Evolutionary conservation across 2,329 filamentous ascomycete species (phyloP).

Genomic region (Fusarium keratoplasticum): DNA sequence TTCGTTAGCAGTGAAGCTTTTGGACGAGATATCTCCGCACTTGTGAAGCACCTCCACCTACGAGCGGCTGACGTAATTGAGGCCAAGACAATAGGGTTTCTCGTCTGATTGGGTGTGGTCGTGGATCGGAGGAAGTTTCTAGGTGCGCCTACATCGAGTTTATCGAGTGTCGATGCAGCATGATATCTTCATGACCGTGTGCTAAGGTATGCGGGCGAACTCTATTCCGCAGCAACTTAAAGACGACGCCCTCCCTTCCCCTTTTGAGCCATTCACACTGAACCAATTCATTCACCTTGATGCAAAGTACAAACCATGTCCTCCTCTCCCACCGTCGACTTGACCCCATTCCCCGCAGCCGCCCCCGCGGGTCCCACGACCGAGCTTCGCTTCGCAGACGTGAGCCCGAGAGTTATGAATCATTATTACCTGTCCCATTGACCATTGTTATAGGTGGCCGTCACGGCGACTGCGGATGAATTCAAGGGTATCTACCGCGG

Average conservation of each 20-base stretch:
- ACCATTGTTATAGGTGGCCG: constrained; percentile 46
- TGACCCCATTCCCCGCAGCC: constrained; percentile 38
- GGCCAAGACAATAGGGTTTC: constrained; percentile 27
- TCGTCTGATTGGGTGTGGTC: constrained; percentile 19
- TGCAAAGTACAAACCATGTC: constrained; percentile 25
- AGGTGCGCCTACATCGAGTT: constrained; percentile 14
- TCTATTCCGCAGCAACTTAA: constrained; percentile 31
- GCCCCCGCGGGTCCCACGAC: constrained; percentile 33
- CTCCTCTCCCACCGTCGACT: constrained; percentile 27
- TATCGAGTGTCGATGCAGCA: constrained; percentile 24
- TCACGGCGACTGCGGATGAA: constrained; percentile 55
- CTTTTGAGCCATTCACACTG: constrained; percentile 1
- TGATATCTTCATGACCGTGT: constrained; percentile 36
- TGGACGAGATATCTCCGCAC: constrained; percentile 25
- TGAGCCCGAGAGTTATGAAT: constrained; percentile 10
- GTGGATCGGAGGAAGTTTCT: constrained; percentile 15
- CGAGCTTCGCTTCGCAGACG: constrained; percentile 43
- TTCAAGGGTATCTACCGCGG: constrained; percentile 63
- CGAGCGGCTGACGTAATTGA: constrained; percentile 38
- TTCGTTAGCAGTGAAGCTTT: constrained; percentile 13
- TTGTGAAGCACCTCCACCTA: constrained; percentile 27
- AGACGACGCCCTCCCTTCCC: constrained; percentile 9
- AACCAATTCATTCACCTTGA: background rate
- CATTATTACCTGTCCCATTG: background rate
- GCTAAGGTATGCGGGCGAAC: constrained; percentile 22